Base-by-base conservation (phyloP, 2,329 filamentous ascomycete species). In the Massarina eburnea region DNA sequence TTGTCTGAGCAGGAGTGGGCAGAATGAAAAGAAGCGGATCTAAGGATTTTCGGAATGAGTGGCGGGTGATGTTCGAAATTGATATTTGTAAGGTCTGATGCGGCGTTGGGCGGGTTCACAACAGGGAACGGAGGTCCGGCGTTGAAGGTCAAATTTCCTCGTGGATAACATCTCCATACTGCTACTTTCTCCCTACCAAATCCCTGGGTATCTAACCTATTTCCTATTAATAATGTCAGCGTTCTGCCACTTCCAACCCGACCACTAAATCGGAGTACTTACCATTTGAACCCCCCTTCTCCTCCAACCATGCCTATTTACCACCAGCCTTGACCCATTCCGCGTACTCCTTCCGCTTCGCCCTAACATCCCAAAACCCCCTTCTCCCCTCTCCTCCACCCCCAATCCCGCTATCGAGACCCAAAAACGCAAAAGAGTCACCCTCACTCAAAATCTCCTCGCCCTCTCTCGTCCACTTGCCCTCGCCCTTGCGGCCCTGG, bases 291-390 rank as follows among this genome's bases (percentile, higher is more conserved):
- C n/a, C n/a, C 7, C 27, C 27, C 4, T 14, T 14, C 27, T 14
- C 27, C 27, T 30, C 19, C 33, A 9, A 5, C 3, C n/a, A n/a
- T n/a, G n/a, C 9, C 36, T 22, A 21, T 15, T 46, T 43, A 8
- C 30, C 43, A 9, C 43, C 47, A 33, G 35, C 32, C 39, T 26
- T 48, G 3, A 51, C 88, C 71, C 91, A 85, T 54, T 96, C 88
- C 71, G 96, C 89, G 72, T 91, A 80, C 64, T 97, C 97, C 12
- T 88, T 86, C 41, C 86, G 84, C 58, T 94, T 79, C 49, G 86
- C 87, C 70, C 90, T 84, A 52, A 97, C 89, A 73, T 99, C 89
- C 73, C 90, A 80, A 62, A 97, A 99, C 1, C 89, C 86, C 37
- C 85, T 83, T 56, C 94, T 77, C 48, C 88, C 85, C 72, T 97